Evolutionary conservation across 257 asterid species (phyloP), one percentile per base, ranked within the genome.

Genomic region (Misopates orontium): DNA sequence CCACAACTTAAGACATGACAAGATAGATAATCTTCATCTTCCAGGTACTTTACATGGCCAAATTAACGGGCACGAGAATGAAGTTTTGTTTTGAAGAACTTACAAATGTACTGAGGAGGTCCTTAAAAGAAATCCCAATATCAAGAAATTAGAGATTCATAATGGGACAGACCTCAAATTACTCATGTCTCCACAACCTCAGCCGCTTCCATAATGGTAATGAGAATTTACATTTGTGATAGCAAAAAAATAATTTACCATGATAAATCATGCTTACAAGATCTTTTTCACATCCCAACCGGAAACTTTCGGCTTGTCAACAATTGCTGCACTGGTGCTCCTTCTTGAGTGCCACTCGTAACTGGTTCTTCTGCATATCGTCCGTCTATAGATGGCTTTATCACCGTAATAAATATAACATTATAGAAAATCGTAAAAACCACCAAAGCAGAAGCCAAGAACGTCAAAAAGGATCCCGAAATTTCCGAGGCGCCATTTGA

Each of bases 311-410:
- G 21, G 14, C 47, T 56, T 31, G 39, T 56, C 20, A 53, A 24
- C 11, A 20, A 22, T 50, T 18, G n/a, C 31, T 41, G 23, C 10
- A 3, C 13, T 41, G 68, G 28, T 19, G 59, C 51, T 18, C 42
- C 44, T 12, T 60, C n/a, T n/a, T n/a, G n/a, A n/a, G n/a, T 32
- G 22, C 23, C 65, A 40, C 9, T 22, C 9, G 36, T 6, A 13
- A 15, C 32, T 0, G 71, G 52, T 12, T 68, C 81, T n/a, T n/a
- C n/a, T n/a, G n/a, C n/a, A n/a, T n/a, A n/a, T 36, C 13, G 77
- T 40, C 80, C 84, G 66, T 89, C 96, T 52, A 89, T 59, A 4
- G 95, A 79, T 25, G 96, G 96, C 69, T 89, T 84, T 78, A 85
- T 87, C 28, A 89, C 81, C 17, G 87, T 74, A 13, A 57, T 21